A percentile compares a stretch with the other conserved stretches of the same genome.
These are phyloP conservation scores for Psilocybe azurescens DNA, from an alignment of 768 basidiomycete species.

Conservation along the genomic window DNA sequence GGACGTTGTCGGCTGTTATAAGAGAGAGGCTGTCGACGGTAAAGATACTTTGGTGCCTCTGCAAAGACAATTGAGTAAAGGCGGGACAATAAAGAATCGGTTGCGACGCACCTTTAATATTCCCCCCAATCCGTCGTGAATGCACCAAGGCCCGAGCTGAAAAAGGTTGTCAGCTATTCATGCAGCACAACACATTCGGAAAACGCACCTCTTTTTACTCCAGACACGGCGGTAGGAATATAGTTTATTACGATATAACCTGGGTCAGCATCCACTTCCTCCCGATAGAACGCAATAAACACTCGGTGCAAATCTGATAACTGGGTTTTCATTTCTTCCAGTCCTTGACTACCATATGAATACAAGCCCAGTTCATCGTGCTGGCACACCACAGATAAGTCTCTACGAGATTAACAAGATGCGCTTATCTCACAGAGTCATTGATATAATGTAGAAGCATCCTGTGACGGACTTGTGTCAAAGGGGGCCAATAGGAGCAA, in stretches of 20 bases:
- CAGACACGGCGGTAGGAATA: conserved; percentile 46
- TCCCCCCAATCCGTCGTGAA: conserved; percentile 49
- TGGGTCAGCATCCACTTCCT: conserved; percentile 40
- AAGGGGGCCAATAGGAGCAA: conserved; percentile 1
- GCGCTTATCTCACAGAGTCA: conserved; percentile 27
- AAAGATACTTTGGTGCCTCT: conserved; percentile 51
- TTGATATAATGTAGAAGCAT: conserved; percentile 31
- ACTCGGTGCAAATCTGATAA: conserved; percentile 42
- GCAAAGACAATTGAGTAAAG: conserved; percentile 25
- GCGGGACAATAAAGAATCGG: conserved; percentile 22
- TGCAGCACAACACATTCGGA: neutral
- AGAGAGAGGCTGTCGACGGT: conserved; percentile 50
- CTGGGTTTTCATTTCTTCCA: conserved; percentile 51
- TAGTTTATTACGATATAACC: conserved; percentile 50
- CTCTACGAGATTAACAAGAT: neutral
- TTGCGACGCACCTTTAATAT: conserved; percentile 47
- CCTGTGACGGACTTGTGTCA: conserved; percentile 19
- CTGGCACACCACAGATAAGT: conserved; percentile 26
- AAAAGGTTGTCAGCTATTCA: conserved; percentile 12
- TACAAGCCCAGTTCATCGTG: conserved; percentile 44
- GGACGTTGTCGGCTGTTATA: conserved; percentile 45
- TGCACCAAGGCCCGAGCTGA: conserved; percentile 53
- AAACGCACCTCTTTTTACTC: conserved; percentile 32
- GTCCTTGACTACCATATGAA: conserved; percentile 45
- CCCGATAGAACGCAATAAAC: conserved; percentile 52